Evolutionary conservation across 257 asterid genomes (phyloP), one percentile per base, ranked within the genome.

Genomic region (Capsicum baccatum): DNA sequence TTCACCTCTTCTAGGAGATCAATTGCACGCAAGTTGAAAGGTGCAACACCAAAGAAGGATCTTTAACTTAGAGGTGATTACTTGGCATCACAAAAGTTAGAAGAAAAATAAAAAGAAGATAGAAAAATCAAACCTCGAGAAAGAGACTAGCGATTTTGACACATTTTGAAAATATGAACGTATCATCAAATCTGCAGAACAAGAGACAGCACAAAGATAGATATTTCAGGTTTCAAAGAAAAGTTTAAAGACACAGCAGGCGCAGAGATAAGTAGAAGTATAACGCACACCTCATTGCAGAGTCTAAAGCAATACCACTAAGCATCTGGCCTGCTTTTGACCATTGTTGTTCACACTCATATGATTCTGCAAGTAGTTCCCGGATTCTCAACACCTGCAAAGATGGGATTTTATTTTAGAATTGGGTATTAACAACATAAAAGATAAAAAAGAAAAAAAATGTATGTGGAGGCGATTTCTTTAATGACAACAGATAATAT

Each of bases 261-360:
- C 69, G 52, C 37, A 50, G 39, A 74, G 58, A 44, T 21, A 63
- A 81, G 39, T 54, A n/a, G 5, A 55, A 55, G 33, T 47, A 42
- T 37, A 47, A 47, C 15, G 81, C 86, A 84, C 48, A 95, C 99
- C 99, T 95, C 99, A 97, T 95, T 87, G 96, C 99, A 82, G 99
- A 97, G 87, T 97, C 99, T 79, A 97, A 90, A 93, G 95, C 99
- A 82, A 97, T 97, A 91, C 99, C 99, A 19, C 99, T 97, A 62
- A 97, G 98, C 97, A 97, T 97, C 89, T 97, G 97, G 35, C 99
- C 99, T 82, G 99, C 97, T 89, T 90, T 94, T 67, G 99, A 95
- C 99, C 99, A 97, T 79, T 91, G 91, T 74, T 95, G 97, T 85
- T 97, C 99, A 12, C 97, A 95, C 89, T 97, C 99, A 79, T 94